Base-by-base conservation (phyloP, 495 filamentous ascomycete species). In the Lasiosphaeria ovina region DNA sequence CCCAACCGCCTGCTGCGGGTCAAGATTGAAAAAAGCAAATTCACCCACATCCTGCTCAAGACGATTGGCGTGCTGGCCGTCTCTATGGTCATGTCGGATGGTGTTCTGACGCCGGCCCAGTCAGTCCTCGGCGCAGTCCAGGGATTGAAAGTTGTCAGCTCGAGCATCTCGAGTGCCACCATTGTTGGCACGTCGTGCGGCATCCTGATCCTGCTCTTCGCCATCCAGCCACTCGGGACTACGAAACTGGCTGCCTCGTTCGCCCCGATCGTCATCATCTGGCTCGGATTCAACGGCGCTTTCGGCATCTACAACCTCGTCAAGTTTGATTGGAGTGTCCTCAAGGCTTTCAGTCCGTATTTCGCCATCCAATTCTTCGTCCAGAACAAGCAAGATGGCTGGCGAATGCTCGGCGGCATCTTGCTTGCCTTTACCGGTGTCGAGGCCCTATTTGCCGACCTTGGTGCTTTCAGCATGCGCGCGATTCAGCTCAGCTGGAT, bases 271-370 rank as follows among this genome's bases (percentile, higher is more conserved):
- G 82, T 92, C 51, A 83, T 91, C 42, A 62, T 89, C 17, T 92
- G 89, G 89, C 81, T 92, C 3, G 73, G 74, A 2, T 85, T 91
- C 65, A 90, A 91, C 65, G 70, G 79, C 24, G 66, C 65, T 3
- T 89, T 87, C 70, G 89, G 89, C 4, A 88, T 91, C 49, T 90
- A 90, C 75, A 88, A 89, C 62, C 75, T 90, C 8, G 79, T 72
- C 14, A 73, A 77, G n/a, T 84, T 82, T 58, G 89, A 91, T 66
- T 75, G 84, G 35, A 76, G 79, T 0, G 86, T 92, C 14, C 72
- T 90, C 32, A 85, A 85, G 67, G 89, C 88, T 0, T 90, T 92
- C 66, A 85, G 77, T 33, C 89, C 88, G 0, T 84, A 79, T 51
- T 87, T 82, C 58, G 88, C 85, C 8, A 81, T 85, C 17, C 62